Conservation (phyloP, 306 rosid genomes). For the Lupinus albus region DNA sequence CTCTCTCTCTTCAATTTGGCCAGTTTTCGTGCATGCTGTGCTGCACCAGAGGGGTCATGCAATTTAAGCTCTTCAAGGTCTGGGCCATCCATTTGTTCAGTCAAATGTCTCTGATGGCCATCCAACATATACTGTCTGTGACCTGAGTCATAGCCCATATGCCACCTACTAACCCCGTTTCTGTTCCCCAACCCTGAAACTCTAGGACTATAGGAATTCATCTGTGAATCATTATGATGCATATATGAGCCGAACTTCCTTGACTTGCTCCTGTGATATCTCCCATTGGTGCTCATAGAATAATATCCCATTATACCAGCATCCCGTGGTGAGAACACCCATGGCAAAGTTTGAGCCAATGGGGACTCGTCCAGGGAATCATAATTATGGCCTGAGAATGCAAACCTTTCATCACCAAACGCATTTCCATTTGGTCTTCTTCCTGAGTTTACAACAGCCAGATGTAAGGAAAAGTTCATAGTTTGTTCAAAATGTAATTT, state of each 20-base stretch:
- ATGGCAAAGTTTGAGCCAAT: conserved; percentile 54
- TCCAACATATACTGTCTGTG: conserved; percentile 48
- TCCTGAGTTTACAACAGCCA: conserved; percentile 52
- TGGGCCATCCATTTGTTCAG: conserved; percentile 55
- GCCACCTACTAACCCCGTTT: conserved; percentile 57
- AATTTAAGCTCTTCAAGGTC: conserved; percentile 60
- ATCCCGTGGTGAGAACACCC: conserved; percentile 59
- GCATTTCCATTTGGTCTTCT: conserved; percentile 65
- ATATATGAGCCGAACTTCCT: conserved; percentile 49
- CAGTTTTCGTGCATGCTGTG: conserved; percentile 58
- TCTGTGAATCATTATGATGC: conserved; percentile 44
- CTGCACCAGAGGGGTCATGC: conserved; percentile 66
- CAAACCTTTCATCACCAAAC: conserved; percentile 58
- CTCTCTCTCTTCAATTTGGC: conserved; percentile 65
- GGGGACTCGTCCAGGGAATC: conserved; percentile 73
- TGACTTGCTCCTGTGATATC: conserved; percentile 54
- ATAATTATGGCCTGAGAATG: conserved; percentile 51
- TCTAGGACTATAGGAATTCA: conserved; percentile 49
- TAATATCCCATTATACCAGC: conserved; percentile 43
- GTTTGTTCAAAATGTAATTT: neutral
- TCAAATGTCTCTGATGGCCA: conserved; percentile 48
- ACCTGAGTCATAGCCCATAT: conserved; percentile 50
- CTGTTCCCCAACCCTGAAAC: conserved; percentile 49
- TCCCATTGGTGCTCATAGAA: conserved; percentile 44
- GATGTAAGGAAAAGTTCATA: neutral